Base-by-base conservation (phyloP, 1,139 yeast genomes). In the Kurtzmaniella quercitrusa region DNA sequence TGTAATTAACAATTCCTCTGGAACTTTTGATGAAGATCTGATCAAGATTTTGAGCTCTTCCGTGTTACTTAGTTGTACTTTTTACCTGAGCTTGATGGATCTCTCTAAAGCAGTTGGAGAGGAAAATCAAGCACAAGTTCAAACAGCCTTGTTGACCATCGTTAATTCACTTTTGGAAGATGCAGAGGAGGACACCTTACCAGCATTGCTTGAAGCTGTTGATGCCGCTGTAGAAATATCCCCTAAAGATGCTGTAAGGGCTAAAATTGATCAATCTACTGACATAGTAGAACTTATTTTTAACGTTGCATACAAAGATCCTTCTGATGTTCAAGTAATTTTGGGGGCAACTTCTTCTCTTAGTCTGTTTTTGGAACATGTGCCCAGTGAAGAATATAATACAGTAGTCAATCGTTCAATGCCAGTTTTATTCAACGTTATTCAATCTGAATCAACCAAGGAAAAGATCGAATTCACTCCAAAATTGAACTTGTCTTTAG, bases 131-230 rank as follows among this genome's bases (percentile, higher is more conserved):
- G 43, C 49, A 16, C 53, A 52, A 1, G 47, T 59, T 7, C 77
- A 71, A 51, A 41, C 45, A 8, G 50, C 56, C 2, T 56, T 71
- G 11, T 62, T 71, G 50, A 53, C 57, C 21, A 50, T 68, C 6
- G 60, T 61, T 2, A 49, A 63, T 2, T 59, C 74, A 2, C 60
- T 90, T n/a, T 59, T 77, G 2, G 77, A 73, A 1, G 85, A 80
- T 1, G 79, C 95, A 1, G 87, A 82, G 41, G 96, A 88, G 41
- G 98, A 91, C 54, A 79, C 96, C 0, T 81, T 88, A 25, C 79
- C 93, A 0, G 73, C 85, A 40, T 63, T 90, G 41, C 73, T 88
- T n/a, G 96, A 90, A 57, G 78, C 85, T 0, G 63, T 86, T 25
- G 72, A 82, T 1, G 70, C 74, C 10, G 77, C 83, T 2, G 70